Base-by-base conservation (phyloP, 148 eudicot genomes). In the Silene latifolia region DNA sequence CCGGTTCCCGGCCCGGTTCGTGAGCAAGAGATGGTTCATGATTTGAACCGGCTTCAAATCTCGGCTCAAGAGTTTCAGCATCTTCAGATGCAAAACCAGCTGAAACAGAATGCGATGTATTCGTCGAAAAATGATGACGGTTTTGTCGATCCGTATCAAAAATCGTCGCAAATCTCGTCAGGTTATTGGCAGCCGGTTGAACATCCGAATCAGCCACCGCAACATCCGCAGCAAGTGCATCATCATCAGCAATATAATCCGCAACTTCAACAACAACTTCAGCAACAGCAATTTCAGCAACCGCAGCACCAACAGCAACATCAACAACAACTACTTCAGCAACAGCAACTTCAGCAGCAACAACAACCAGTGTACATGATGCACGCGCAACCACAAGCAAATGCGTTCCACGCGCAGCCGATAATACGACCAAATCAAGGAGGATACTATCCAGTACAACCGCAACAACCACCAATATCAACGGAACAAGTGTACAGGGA, bases 331-430 rank as follows among this genome's bases (percentile, higher is more conserved):
- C 78, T 56, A 5, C 81, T 88, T 24, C 78, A 76, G 0, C 73
- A 20, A 5, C 57, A 32, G 13, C 75, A 53, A 3, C 51, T 14
- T 0, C 77, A 51, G 1, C 9, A 72, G 0, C 80, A 47, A 8
- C 81, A 83, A 18, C 91, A 88, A 17, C 86, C 82, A 13, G 86
- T 91, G 1, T 93, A 89, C 83, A 87, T 92, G 88, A 85, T 92
- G 51, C 93, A 82, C 62, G 81, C 89, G 65, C 90, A 84, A 0
- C 71, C 35, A 1, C 75, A 54, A 15, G 72, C 85, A 8, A 76
- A 77, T 42, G 72, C 83, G 67, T 86, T 85, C 61, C 93, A 89
- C 77, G 77, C 87, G 72, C 93, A 80, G 29, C 93, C 82, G 29
- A 74, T 88, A 80, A 84, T 77, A 17, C 71, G 91, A 21, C 88